These are phyloP conservation scores for Calonectria ilicicola DNA, from an alignment of 2,329 filamentous ascomycete genomes.

Conservation along the genomic window DNA sequence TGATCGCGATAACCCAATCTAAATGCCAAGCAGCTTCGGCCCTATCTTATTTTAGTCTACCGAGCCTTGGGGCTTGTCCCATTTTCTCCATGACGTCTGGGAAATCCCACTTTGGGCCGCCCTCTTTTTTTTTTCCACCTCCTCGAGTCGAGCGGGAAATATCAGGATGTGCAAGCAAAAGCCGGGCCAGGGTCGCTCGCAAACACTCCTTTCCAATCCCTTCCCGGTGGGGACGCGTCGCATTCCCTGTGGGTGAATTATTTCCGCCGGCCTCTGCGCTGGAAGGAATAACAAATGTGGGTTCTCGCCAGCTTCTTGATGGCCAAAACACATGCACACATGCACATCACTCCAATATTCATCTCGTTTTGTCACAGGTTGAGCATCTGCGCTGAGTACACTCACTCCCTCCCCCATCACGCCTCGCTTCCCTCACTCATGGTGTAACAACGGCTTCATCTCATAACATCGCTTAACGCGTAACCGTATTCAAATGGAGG, in stretches of 20 bases:
- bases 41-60: background rate
- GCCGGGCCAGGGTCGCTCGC: background rate
- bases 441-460: background rate
- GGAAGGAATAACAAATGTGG: background rate
- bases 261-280: background rate
- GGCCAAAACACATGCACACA: background rate
- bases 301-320: background rate
- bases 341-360: background rate
- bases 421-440: background rate
- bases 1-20: conserved; percentile 12
- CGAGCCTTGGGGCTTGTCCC: background rate
- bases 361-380: conserved; percentile 17
- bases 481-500: background rate
- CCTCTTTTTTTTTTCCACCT: background rate
- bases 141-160: background rate
- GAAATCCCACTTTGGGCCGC: background rate
- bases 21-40: conserved; percentile 8
- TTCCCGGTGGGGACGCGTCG: background rate
- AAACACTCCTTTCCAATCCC: conserved; percentile 6
- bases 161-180: conserved; percentile 5
- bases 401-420: background rate
- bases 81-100: conserved; percentile 11
- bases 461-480: background rate
- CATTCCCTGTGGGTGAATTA: background rate
- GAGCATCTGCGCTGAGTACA: background rate